Conservation (phyloP, 306 rosid species). For the Heteromeles arbutifolia region DNA sequence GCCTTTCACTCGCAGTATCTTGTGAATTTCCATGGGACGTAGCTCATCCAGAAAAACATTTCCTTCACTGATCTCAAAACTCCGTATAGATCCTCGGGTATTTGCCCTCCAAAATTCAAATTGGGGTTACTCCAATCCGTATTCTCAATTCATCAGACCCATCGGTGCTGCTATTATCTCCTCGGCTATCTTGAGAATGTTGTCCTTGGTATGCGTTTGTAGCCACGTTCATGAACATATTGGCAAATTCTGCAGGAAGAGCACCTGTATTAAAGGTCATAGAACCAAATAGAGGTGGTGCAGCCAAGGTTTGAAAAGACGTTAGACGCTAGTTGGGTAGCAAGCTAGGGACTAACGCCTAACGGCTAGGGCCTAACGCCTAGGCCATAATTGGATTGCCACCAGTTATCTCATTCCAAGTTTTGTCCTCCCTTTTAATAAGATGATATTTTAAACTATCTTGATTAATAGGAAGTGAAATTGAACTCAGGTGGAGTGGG, state of each 20-base stretch:
- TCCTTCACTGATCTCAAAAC: conserved; percentile 63
- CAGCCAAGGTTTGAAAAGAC: conserved; percentile 18
- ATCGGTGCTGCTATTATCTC: conserved; percentile 18
- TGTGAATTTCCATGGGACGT: conserved; percentile 37
- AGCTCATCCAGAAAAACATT: conserved; percentile 48
- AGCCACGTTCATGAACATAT: conserved; percentile 65
- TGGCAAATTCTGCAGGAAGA: conserved; percentile 38
- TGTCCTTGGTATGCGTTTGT: conserved; percentile 39
- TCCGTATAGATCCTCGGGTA: conserved; percentile 60
- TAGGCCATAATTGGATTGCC: too few species aligned
- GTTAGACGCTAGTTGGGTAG: too few species aligned
- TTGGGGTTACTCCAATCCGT: conserved; percentile 40
- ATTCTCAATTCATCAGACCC: conserved; percentile 42
- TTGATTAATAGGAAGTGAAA: too few species aligned
- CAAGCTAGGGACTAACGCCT: too few species aligned
- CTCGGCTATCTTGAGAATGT: conserved; percentile 35
- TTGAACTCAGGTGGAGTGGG: too few species aligned
- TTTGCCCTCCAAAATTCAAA: conserved; percentile 51
- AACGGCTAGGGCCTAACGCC: too few species aligned
- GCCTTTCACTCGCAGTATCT: conserved; percentile 38
- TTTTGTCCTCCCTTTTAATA: too few species aligned
- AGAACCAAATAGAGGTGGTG: conserved; percentile 43
- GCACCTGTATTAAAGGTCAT: conserved; percentile 39
- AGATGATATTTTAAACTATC: too few species aligned
- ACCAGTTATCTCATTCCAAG: too few species aligned